Base-by-base conservation (phyloP, 176 grass and related monocot species). In the Musa troglodytarum region DNA sequence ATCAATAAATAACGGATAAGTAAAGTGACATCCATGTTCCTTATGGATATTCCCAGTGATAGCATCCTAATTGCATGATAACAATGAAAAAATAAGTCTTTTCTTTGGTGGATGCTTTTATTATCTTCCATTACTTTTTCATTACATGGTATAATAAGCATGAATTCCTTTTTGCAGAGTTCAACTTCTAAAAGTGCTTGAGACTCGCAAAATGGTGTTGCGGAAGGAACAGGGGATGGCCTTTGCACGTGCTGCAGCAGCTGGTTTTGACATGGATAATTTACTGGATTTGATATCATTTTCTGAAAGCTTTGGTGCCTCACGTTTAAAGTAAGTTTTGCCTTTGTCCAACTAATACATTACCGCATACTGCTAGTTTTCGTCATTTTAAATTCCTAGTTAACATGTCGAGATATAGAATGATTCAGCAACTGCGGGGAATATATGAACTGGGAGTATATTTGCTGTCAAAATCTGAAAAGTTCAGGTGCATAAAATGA, bases 201-300 rank as follows among this genome's bases (percentile, higher is more conserved):
- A 99, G 82, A 76, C 84, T 11, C 91, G 95, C 29, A 91, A 87
- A 88, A 92, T 77, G 76, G 91, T 94, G 43, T 78, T 99, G 63
- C 80, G 84, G 74, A 99, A 99, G 84, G 95, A 99, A 74, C 95
- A 99, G 59, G 95, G 88, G 77, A 99, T 99, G 95, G 95, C 95
- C 69, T 99, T 99, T 76, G 90, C 95, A 10, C 88, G 90, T 69
- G 85, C 95, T 76, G 84, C 91, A 49, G 95, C 90, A 8, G 95
- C 95, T 84, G 95, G 95, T 25, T 94, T 99, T 83, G 91, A 99
- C 71, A 84, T 92, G 71, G 95, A 99, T 52, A 91, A 81, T 78
- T 54, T 99, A 74, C 58, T 84, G 66, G 83, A 89, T 81, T 81
- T 94, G 80, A 82, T 94, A 59, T 80, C 88, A 5, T 99, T 99